These are phyloP conservation scores for Leccinum pseudoinsigne DNA, from an alignment of 1,284 basidiomycete species.

Conservation along the genomic window DNA sequence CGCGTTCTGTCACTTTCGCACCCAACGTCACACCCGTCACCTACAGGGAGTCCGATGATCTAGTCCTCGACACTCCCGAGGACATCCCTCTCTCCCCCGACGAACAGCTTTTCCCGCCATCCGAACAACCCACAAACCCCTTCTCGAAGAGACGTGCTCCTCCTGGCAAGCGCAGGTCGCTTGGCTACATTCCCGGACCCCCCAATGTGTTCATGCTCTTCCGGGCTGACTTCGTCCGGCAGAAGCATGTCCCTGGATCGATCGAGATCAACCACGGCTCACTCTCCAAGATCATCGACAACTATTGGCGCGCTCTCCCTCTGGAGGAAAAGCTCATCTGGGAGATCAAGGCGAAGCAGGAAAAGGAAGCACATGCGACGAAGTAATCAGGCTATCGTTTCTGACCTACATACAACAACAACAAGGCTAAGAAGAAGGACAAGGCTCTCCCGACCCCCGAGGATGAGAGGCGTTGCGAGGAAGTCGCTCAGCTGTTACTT, in stretches of 20 bases:
- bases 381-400: conserved; percentile 72
- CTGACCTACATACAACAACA: conserved; percentile 60
- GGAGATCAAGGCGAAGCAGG: conserved; percentile 64
- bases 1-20: conserved; percentile 63
- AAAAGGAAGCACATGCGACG: conserved; percentile 64
- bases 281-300: conserved; percentile 71
- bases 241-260: conserved; percentile 77
- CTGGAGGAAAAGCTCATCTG: conserved; percentile 66
- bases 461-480: conserved; percentile 53
- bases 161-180: conserved; percentile 58
- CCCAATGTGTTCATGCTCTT: conserved; percentile 95
- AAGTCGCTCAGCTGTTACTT: conserved; percentile 62
- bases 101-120: conserved; percentile 47
- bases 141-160: conserved; percentile 46
- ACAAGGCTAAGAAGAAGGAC: conserved; percentile 37
- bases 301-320: conserved; percentile 66
- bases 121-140: conserved; percentile 36
- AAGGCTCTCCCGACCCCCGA: conserved; percentile 39
- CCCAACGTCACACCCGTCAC: conserved; percentile 70
- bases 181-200: conserved; percentile 83
- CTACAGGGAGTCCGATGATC: conserved; percentile 50
- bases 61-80: conserved; percentile 32
- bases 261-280: conserved; percentile 85
- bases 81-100: conserved; percentile 23
- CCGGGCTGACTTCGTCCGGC: conserved; percentile 83